Evolutionary conservation across 305 asterid genomes (phyloP).

Genomic region (Coffea humblotiana): DNA sequence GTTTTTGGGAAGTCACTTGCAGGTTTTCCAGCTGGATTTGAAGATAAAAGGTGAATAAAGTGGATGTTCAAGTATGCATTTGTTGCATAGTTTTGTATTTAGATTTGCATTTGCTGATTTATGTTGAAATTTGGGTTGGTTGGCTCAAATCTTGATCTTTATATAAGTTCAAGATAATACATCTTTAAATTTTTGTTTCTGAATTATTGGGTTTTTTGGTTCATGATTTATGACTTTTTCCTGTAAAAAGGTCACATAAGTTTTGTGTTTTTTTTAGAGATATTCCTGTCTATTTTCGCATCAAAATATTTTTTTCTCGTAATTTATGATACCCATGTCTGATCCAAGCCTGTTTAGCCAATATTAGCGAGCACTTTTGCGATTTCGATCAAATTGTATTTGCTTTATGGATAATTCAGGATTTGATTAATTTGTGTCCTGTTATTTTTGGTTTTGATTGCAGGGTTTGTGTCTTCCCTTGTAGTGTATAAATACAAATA

Average conservation of each 20-base stretch:
- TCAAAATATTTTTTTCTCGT: neutral
- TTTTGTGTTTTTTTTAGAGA: neutral
- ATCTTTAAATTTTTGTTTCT: neutral
- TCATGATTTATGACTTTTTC: neutral
- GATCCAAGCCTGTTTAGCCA: neutral
- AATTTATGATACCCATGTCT: neutral
- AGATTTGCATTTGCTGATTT: neutral
- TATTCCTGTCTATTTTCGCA: neutral
- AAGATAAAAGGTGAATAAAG: slow-evolving; percentile 1
- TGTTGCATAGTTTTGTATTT: neutral
- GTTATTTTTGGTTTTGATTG: slow-evolving; percentile 20
- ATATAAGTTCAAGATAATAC: slow-evolving; percentile 1
- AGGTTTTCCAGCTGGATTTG: slow-evolving; percentile 4
- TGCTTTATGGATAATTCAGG: neutral
- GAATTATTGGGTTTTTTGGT: neutral
- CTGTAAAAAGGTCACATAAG: neutral
- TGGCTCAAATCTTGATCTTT: neutral
- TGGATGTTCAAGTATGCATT: neutral
- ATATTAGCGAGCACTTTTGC: neutral
- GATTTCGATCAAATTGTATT: neutral
- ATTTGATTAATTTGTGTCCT: neutral
- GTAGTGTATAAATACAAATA: slow-evolving; percentile 12
- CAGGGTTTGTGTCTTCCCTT: slow-evolving; percentile 86
- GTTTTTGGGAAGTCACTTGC: neutral
- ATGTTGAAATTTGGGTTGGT: neutral